Evolutionary conservation across 2,329 filamentous ascomycete species (phyloP).

Genomic region (Colletotrichum tanaceti): DNA sequence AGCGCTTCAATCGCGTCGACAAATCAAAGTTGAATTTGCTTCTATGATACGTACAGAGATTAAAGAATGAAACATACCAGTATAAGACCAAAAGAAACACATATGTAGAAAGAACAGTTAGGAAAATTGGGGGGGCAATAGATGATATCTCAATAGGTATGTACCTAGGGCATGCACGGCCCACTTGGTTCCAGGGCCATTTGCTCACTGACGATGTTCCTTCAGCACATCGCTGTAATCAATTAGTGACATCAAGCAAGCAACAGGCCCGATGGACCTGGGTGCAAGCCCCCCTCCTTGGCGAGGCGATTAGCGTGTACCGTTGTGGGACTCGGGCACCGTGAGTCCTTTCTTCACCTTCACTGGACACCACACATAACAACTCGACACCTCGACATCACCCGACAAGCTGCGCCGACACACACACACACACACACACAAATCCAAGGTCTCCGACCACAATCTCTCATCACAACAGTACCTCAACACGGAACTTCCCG

Average conservation of each 20-base stretch:
- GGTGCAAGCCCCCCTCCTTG: conserved; percentile 1
- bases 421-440: conserved; percentile 5
- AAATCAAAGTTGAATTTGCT: too few species aligned
- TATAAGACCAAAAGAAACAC: too few species aligned
- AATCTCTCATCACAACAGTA: background rate
- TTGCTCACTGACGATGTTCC: background rate
- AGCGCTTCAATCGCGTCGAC: too few species aligned
- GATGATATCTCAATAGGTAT: background rate
- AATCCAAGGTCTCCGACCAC: background rate
- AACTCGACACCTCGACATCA: conserved; percentile 22
- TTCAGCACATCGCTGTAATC: conserved; percentile 15
- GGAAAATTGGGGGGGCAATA: background rate
- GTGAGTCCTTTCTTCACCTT: conserved; percentile 12
- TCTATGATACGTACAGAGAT: too few species aligned
- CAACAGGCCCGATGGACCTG: conserved; percentile 3
- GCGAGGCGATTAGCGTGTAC: conserved; percentile 10
- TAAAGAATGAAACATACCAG: too few species aligned
- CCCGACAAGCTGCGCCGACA: conserved; percentile 24
- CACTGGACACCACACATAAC: conserved; percentile 9
- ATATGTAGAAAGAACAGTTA: too few species aligned
- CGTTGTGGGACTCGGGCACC: conserved; percentile 28
- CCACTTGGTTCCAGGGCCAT: conserved; percentile 4
- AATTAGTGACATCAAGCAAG: conserved; percentile 38
- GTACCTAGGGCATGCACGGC: conserved; percentile 12
- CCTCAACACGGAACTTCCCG: conserved; percentile 27